phyloP scores from a whole-genome alignment of 139 green algal species.

The Zygnema circumcarinatum region DNA sequence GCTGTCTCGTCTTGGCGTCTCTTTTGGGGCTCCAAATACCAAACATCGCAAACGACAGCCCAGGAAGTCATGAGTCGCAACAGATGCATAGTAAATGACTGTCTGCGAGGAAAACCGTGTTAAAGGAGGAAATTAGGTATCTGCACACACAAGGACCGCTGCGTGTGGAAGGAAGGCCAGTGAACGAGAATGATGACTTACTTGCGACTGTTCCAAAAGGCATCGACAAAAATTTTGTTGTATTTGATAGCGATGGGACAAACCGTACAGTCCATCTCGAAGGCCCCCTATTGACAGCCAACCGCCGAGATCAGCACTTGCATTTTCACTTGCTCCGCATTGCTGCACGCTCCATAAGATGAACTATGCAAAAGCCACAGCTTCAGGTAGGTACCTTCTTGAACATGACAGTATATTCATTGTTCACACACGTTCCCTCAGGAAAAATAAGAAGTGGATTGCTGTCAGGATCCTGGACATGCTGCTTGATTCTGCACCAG shows the following conservation, averaged over 20 bases:
- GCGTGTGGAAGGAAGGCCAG: background rate
- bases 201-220: constrained; percentile 91
- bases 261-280: constrained; percentile 82
- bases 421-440: constrained; percentile 99
- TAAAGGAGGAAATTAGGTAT: constrained; percentile 9
- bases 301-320: too few species aligned
- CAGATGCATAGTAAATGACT: constrained; percentile 94
- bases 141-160: background rate
- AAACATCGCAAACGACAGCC: constrained; percentile 93
- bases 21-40: constrained; percentile 56
- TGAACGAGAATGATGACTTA: constrained; percentile 8
- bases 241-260: constrained; percentile 96
- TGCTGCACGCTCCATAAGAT: too few species aligned
- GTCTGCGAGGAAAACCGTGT: constrained; percentile 26
- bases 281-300: constrained; percentile 86
- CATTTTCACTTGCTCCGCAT: too few species aligned
- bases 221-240: constrained; percentile 99
- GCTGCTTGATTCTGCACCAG: constrained; percentile 63
- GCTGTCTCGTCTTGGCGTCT: constrained; percentile 70
- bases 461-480: constrained; percentile 75
- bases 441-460: constrained; percentile 98
- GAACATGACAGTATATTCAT: constrained; percentile 99
- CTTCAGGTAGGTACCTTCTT: constrained; percentile 71
- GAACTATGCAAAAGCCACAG: too few species aligned
- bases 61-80: constrained; percentile 91